phyloP scores from a whole-genome alignment of 495 filamentous ascomycete genomes.

The Penicillium waksmanii region DNA sequence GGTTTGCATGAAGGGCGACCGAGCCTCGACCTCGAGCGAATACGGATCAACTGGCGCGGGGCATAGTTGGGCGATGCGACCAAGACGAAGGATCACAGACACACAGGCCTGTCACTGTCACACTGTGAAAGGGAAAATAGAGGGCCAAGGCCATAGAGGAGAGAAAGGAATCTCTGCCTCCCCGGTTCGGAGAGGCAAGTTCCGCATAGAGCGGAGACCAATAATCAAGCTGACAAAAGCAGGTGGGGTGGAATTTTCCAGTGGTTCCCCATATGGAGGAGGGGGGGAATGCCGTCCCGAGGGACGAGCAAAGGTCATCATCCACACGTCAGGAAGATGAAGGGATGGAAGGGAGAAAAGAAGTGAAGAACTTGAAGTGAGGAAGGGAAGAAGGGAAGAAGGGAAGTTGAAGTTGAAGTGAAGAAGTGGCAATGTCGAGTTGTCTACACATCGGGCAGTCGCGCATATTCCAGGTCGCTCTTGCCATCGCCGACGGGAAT shows the following conservation, averaged over 20 bases:
- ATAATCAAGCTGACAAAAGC: constrained; percentile 37
- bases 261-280: constrained; percentile 2
- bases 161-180: constrained; percentile 10
- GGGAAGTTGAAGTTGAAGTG: neutral
- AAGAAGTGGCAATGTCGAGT: no score
- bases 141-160: constrained; percentile 5
- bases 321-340: constrained; percentile 7
- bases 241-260: constrained; percentile 16
- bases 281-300: constrained; percentile 8
- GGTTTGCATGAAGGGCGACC: constrained; percentile 44
- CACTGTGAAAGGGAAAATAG: constrained; percentile 1
- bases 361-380: neutral
- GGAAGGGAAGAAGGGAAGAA: neutral
- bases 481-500: neutral
- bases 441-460: neutral
- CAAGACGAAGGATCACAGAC: constrained; percentile 2
- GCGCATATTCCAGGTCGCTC: neutral
- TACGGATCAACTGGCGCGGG: constrained; percentile 33
- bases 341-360: neutral
- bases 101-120: neutral
- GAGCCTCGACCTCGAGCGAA: constrained; percentile 31
- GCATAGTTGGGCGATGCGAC: constrained; percentile 42
- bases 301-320: constrained; percentile 1
- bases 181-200: neutral
- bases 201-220: constrained; percentile 18